Percentiles rank a stretch among this genome's conserved stretches.
Conservation (phyloP, 768 basidiomycete genomes). For the Polyporus arcularius region DNA sequence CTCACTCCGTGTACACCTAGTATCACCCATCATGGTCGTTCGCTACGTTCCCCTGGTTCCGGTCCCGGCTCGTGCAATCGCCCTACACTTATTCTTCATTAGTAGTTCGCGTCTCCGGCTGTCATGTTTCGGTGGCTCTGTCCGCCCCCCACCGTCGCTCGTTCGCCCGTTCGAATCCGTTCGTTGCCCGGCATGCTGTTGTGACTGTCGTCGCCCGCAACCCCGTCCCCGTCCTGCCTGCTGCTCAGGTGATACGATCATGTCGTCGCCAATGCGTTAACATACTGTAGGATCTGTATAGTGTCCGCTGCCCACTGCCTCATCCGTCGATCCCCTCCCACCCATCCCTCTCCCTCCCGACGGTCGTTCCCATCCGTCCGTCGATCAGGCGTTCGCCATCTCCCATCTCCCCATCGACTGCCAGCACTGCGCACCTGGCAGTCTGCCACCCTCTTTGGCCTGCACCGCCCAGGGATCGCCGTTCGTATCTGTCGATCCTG, state of each 20-base stretch:
- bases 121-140: not conserved
- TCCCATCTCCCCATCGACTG: not conserved
- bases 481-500: not conserved
- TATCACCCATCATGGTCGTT: not conserved
- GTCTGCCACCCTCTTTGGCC: too few relatives aligned
- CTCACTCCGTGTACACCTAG: not conserved
- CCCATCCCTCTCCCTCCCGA: not conserved
- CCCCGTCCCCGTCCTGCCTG: not conserved
- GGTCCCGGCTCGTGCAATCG: not conserved
- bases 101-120: not conserved
- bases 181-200: not conserved
- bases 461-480: not conserved
- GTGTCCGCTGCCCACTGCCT: not conserved
- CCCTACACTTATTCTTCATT: too few relatives aligned
- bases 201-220: not conserved
- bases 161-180: not conserved
- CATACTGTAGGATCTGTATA: not conserved
- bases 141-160: not conserved
- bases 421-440: not conserved
- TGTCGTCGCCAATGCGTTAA: not conserved
- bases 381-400: not conserved
- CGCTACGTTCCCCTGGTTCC: not conserved
- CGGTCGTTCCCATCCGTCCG: too few relatives aligned
- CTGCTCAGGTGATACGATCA: not conserved
- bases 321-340: not conserved